Percentiles rank a stretch among this genome's conserved stretches.
Conservation (phyloP, 2,329 filamentous ascomycete species). For the Pestalotiopsis fici region DNA sequence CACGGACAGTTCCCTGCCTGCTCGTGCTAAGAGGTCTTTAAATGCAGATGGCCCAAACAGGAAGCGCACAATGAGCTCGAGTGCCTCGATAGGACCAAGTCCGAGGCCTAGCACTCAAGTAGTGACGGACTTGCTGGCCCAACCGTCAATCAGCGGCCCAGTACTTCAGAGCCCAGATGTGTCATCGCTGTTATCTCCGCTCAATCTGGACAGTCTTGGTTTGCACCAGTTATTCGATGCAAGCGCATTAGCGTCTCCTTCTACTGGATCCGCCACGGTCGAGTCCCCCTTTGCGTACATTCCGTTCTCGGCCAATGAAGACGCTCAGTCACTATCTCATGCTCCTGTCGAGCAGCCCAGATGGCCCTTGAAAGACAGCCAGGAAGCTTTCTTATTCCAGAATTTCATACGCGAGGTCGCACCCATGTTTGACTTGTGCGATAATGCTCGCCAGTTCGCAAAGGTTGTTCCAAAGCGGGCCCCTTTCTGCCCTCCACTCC, state of each 20-base stretch:
- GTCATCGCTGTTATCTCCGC: neutral
- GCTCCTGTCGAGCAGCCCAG: neutral
- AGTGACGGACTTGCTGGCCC: neutral
- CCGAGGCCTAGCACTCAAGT: neutral
- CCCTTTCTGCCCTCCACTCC: neutral
- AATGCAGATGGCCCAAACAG: neutral
- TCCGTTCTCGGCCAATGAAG: neutral
- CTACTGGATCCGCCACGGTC: neutral
- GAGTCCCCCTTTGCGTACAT: neutral
- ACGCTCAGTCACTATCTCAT: neutral
- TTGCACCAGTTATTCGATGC: neutral
- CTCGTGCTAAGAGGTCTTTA: neutral
- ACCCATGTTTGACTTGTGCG: slow-evolving; percentile 1
- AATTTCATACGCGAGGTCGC: neutral
- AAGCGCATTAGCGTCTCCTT: neutral
- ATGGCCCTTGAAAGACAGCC: neutral
- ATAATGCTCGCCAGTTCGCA: neutral
- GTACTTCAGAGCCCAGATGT: neutral
- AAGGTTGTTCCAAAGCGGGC: neutral
- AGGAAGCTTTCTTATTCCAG: neutral
- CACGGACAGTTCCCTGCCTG: neutral
- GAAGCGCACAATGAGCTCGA: neutral
- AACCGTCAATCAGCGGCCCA: neutral
- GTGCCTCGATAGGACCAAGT: neutral
- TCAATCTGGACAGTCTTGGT: neutral